Evolutionary conservation across 352 stramenopile species (phyloP).

Genomic region (Lagenidium giganteum): DNA sequence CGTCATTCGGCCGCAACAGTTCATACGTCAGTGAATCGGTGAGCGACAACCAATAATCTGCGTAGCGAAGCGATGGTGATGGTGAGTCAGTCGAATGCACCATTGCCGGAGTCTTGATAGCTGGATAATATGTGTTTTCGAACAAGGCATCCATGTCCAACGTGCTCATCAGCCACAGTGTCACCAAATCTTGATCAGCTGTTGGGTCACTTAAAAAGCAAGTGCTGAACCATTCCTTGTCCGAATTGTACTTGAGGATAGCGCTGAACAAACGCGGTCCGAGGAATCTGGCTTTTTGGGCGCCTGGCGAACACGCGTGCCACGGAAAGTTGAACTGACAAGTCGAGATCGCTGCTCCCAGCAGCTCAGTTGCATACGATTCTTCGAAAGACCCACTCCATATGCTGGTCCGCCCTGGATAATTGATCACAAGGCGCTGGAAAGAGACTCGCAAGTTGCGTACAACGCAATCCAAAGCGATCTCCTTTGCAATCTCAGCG

Average conservation of each 20-base stretch:
- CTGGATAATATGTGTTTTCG: no score
- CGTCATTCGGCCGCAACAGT: slow-evolving; percentile 33
- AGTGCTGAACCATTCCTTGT: slow-evolving; percentile 65
- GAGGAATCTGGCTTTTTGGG: slow-evolving; percentile 44
- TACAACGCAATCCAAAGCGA: neutral
- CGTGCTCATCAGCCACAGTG: slow-evolving; percentile 60
- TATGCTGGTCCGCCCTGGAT: slow-evolving; percentile 23
- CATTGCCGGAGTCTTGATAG: no score
- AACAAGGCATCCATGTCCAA: slow-evolving; percentile 45
- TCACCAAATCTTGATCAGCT: slow-evolving; percentile 47
- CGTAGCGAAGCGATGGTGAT: slow-evolving; percentile 25
- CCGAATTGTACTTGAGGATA: slow-evolving; percentile 45
- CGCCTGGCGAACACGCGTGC: slow-evolving; percentile 29
- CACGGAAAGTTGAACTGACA: slow-evolving; percentile 62
- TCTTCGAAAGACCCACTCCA: no score
- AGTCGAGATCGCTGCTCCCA: slow-evolving; percentile 53
- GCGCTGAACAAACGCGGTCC: slow-evolving; percentile 49
- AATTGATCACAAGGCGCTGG: slow-evolving; percentile 55
- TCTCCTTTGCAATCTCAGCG: neutral
- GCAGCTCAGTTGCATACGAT: slow-evolving; percentile 61
- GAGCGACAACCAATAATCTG: slow-evolving; percentile 65
- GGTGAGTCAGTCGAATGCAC: neutral
- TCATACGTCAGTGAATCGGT: slow-evolving; percentile 64
- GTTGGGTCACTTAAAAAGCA: slow-evolving; percentile 53
- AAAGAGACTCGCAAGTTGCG: slow-evolving; percentile 31